A percentile compares a stretch with the other conserved stretches of the same genome.
Conservation (phyloP, 1,284 basidiomycete species). For the Pseudomicrostroma phylloplanum region DNA sequence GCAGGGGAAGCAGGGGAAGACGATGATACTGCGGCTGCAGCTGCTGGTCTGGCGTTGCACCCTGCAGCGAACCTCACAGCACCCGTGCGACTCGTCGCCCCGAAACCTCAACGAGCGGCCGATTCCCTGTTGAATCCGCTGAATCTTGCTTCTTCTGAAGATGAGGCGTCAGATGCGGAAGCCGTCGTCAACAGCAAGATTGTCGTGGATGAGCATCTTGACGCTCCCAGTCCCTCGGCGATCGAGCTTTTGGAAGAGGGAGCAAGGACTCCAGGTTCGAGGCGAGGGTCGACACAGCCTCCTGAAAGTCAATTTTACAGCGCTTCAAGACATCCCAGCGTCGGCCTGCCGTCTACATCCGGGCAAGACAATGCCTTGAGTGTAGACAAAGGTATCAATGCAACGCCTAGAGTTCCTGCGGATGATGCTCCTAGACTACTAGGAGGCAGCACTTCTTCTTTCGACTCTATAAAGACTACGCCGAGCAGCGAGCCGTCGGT, state of each 20-base stretch:
- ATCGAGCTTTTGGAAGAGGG: neutral
- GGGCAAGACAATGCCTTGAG: too few relatives aligned
- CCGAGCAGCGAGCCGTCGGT: too few relatives aligned
- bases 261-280: neutral
- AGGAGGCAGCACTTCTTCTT: too few relatives aligned
- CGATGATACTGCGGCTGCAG: neutral
- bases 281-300: neutral
- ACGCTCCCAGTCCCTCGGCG: neutral
- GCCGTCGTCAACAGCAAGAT: neutral
- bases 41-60: neutral
- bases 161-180: neutral
- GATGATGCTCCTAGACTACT: too few relatives aligned
- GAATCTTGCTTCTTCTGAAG: neutral
- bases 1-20: slow-evolving; percentile 5
- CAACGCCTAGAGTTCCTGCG: too few relatives aligned
- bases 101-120: neutral
- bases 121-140: neutral
- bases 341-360: too few relatives aligned
- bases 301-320: too few relatives aligned
- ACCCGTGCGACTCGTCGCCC: neutral
- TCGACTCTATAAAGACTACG: too few relatives aligned
- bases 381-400: too few relatives aligned
- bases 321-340: too few relatives aligned
- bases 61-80: neutral
- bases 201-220: neutral